These are phyloP conservation scores for Moricandia moricandioides DNA, from an alignment of 345 rosid genomes.

Conservation along the genomic window DNA sequence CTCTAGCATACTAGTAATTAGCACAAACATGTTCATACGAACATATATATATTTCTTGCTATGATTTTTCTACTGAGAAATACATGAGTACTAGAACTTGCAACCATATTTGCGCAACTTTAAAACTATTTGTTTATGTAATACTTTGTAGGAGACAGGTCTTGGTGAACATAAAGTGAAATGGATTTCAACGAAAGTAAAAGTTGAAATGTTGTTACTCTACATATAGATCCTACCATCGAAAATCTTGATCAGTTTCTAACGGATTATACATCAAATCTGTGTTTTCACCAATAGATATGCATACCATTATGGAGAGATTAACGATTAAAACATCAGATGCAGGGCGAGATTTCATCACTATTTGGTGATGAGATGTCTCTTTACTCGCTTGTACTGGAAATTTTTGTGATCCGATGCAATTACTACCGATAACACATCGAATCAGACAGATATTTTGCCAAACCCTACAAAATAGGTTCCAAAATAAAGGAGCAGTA, in stretches of 20 bases:
- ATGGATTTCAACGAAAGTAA: not conserved
- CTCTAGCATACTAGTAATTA: slow-evolving; percentile 47
- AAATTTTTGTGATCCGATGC: not conserved
- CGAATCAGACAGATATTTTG: too few relatives aligned
- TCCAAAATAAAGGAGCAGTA: too few relatives aligned
- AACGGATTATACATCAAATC: slow-evolving; percentile 2
- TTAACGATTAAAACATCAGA: not conserved
- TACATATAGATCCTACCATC: not conserved
- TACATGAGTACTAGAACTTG: not conserved
- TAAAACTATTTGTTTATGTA: not conserved
- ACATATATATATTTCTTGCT: too few relatives aligned
- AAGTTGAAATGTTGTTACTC: not conserved
- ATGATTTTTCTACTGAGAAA: too few relatives aligned
- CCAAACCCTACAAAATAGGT: too few relatives aligned
- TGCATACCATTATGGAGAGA: not conserved
- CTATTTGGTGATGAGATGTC: not conserved
- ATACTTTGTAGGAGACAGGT: not conserved
- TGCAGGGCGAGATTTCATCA: not conserved
- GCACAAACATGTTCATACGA: too few relatives aligned
- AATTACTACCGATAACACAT: too few relatives aligned
- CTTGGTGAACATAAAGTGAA: not conserved
- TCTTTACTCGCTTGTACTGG: not conserved
- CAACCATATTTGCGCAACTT: not conserved
- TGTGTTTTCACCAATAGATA: slow-evolving; percentile 3
- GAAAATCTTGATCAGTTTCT: not conserved